phyloP scores from a whole-genome alignment of 768 basidiomycete species.

The Amanita fuliginea region DNA sequence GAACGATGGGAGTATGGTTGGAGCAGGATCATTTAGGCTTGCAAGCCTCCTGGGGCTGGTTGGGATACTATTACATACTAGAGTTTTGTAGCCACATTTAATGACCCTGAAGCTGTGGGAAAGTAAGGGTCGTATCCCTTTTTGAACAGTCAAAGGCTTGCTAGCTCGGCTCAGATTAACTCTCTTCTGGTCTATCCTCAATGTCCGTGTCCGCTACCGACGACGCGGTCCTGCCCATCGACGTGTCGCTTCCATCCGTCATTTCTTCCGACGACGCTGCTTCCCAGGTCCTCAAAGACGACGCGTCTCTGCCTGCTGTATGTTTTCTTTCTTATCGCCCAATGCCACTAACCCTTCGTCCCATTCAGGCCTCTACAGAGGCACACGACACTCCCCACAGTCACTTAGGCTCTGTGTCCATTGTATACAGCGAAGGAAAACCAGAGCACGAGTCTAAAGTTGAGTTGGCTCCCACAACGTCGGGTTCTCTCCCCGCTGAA shows the following conservation, averaged over 20 bases:
- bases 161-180: neutral
- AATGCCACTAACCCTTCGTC: neutral
- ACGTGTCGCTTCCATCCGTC: constrained; percentile 4
- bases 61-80: constrained; percentile 27
- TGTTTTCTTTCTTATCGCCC: neutral
- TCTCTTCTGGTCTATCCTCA: constrained; percentile 3
- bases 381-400: neutral
- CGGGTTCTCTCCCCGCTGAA: neutral
- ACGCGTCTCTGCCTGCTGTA: constrained; percentile 1
- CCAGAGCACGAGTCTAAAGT: neutral
- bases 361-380: neutral
- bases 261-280: neutral
- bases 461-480: neutral
- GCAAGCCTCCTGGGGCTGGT: constrained; percentile 40
- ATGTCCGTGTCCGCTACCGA: constrained; percentile 7
- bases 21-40: constrained; percentile 27
- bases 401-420: neutral
- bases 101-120: constrained; percentile 1
- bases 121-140: neutral
- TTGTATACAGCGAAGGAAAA: neutral
- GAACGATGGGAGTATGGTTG: constrained; percentile 13
- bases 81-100: neutral
- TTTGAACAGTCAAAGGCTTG: constrained; percentile 4
- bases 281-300: neutral
- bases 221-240: neutral